Evolutionary conservation across 2,329 filamentous ascomycete genomes (phyloP).

Genomic region (Ustulina deusta): DNA sequence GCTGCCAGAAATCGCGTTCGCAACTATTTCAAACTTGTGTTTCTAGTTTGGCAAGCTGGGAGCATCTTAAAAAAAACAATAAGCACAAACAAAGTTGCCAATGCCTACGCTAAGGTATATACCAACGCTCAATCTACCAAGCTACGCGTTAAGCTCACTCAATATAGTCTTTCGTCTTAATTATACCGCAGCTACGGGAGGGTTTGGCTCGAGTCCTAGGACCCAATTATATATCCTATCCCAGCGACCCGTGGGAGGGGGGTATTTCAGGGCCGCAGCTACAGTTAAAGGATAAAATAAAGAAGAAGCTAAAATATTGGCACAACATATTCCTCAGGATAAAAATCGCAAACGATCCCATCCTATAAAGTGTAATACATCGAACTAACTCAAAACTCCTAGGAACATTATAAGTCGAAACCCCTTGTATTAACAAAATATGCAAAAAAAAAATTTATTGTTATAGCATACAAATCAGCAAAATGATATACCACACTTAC

Average conservation of each 20-base stretch:
- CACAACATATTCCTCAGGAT: background rate
- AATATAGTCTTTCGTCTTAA: background rate
- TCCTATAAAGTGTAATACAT: background rate
- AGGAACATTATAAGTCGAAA: background rate
- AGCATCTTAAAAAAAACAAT: background rate
- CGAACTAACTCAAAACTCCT: background rate
- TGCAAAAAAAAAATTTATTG: background rate
- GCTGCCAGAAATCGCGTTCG: background rate
- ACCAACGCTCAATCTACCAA: background rate
- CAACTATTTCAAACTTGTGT: background rate
- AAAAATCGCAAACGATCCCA: background rate
- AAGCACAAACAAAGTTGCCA: background rate
- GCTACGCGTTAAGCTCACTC: background rate
- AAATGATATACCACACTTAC: no score
- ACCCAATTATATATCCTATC: background rate
- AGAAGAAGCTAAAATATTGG: background rate
- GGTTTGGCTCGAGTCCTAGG: background rate
- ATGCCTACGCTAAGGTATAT: background rate
- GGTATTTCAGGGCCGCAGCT: background rate
- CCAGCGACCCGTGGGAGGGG: background rate
- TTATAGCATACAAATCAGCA: background rate
- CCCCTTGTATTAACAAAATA: background rate
- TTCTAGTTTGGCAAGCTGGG: background rate
- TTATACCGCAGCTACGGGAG: background rate
- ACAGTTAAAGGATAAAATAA: background rate